Percentiles rank a stretch among this genome's conserved stretches.
Conservation (phyloP, 2,329 filamentous ascomycete genomes). For the Byssochlamys sp. region DNA sequence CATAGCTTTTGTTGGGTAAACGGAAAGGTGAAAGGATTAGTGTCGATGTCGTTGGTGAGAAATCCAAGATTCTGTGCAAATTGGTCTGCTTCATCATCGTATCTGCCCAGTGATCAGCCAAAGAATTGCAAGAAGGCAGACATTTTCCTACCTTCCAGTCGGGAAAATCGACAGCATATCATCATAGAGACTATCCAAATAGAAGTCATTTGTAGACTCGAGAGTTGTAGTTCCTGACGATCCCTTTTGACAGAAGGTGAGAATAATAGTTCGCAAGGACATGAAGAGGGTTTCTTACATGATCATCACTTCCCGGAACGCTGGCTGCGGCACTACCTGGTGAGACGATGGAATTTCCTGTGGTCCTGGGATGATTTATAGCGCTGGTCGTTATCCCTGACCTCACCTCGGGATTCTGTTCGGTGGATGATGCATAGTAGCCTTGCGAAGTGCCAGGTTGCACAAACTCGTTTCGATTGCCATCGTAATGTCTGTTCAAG, state of each 20-base stretch:
- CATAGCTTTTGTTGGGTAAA: background rate
- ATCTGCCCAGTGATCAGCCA: constrained; percentile 1
- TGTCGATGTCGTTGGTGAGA: constrained; percentile 4
- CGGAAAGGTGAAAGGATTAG: constrained; percentile 4
- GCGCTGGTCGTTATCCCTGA: background rate
- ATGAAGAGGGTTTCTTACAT: background rate
- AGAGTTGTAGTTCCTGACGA: background rate
- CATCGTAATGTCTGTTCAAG: background rate
- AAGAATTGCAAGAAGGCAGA: background rate
- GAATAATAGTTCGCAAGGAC: background rate
- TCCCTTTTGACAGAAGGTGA: background rate
- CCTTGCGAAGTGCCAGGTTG: background rate
- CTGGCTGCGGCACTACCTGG: background rate
- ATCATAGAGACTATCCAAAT: constrained; percentile 1
- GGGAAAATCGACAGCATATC: constrained; percentile 5
- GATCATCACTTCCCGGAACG: background rate
- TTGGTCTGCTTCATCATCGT: constrained; percentile 3
- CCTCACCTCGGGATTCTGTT: background rate
- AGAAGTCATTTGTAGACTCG: background rate
- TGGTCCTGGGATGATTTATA: background rate
- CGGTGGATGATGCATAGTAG: background rate
- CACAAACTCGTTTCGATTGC: background rate
- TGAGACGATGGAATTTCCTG: background rate
- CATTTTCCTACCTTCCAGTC: constrained; percentile 4
- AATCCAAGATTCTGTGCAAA: constrained; percentile 8